Conservation (phyloP, 164 flowering plant genomes). For the Warburgia ugandensis region DNA sequence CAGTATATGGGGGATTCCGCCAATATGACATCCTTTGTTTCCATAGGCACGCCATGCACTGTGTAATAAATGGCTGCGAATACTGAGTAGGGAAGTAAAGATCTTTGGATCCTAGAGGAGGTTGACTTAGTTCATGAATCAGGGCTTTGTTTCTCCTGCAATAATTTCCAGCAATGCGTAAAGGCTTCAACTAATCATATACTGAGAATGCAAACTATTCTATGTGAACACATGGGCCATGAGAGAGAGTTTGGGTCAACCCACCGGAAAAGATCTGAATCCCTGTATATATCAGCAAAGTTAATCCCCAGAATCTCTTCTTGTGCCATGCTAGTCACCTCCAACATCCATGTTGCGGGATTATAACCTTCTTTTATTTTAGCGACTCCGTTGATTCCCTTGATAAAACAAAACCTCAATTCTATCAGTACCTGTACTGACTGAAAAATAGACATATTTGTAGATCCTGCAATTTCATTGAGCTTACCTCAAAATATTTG, state of each 20-base stretch:
- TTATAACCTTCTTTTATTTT: constrained; percentile 25
- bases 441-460: not conserved
- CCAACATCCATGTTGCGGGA: constrained; percentile 39
- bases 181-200: too few species aligned
- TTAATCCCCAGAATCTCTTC: constrained; percentile 25
- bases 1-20: constrained; percentile 56
- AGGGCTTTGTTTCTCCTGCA: constrained; percentile 35
- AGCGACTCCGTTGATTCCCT: constrained; percentile 27
- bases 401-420: constrained; percentile 1
- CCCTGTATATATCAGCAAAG: constrained; percentile 22
- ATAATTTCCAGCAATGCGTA: not conserved
- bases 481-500: constrained; percentile 52
- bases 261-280: constrained; percentile 19
- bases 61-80: constrained; percentile 33
- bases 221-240: not conserved
- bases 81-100: constrained; percentile 40
- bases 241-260: not conserved
- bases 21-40: constrained; percentile 65
- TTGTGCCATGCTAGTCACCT: constrained; percentile 25
- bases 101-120: constrained; percentile 30
- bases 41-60: constrained; percentile 58
- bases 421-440: not conserved
- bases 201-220: not conserved
- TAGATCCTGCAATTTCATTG: not conserved
- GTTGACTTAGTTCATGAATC: constrained; percentile 25